Base-by-base conservation (phyloP, 2,329 filamentous ascomycete species). In the Monilinia aucupariae region DNA sequence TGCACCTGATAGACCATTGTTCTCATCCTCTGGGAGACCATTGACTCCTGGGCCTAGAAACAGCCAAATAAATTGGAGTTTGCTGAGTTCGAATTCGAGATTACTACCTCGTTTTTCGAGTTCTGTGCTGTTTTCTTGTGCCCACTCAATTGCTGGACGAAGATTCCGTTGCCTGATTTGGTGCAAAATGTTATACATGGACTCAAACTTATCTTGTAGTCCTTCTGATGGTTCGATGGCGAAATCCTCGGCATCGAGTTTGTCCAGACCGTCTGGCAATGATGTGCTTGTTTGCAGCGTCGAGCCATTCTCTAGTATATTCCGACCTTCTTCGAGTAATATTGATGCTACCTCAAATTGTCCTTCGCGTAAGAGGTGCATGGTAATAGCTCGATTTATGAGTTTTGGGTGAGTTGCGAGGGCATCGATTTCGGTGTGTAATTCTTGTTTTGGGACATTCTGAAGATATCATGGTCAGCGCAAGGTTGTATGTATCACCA, bases 281-380 rank as follows among this genome's bases (percentile, higher is more conserved):
- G 37, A 74, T 74, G 54, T 2, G 32, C 75, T 32, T 55, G 71
- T 47, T 52, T 71, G 67, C 64, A 71, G 63, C 51, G 72, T 69
- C 64, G 75, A 71, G 66, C 27, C 13, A 71, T 70, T 58, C 73
- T 76, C 75, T 47, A 79, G 78, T 64, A 78, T 76, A 30, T 78
- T 74, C 61, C 79, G 76, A 37, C 83, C 84, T 78, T 97, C 94
- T 17, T 82, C 79, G 55, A 96, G 84, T 70, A 99, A 97, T 1
- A 87, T 91, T 20, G 87, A 86, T 15, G 93, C 93, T 2, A 96
- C 92, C 27, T 82, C 82, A 75, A 99, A 99, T 73, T 96, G 90
- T 55, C 94, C 94, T 77, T 97, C 93, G 48, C 94, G 90, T 47
- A 99, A 82, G 27, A 99, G 83, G 73, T 99, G 94, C 92, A 97